Conservation (phyloP, 345 rosid species). For the Heritiera littoralis region DNA sequence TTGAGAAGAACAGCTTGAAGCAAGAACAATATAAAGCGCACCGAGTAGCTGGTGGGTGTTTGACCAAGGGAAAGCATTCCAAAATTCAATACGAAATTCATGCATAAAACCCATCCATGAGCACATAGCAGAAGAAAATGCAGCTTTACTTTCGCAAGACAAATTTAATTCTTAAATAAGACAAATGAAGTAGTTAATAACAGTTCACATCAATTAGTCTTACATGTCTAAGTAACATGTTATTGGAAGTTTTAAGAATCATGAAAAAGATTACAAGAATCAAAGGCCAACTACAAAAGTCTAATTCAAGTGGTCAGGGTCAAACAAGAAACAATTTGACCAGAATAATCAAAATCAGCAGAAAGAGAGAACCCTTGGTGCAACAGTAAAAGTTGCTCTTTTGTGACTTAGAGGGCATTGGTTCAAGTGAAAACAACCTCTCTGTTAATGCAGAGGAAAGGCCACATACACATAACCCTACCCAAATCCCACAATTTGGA, state of each 20-base stretch:
- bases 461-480: too few relatives aligned
- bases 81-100: not conserved
- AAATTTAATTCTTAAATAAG: too few relatives aligned
- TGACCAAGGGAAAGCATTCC: not conserved
- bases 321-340: not conserved
- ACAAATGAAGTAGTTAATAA: not conserved
- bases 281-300: not conserved
- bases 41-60: not conserved
- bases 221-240: not conserved
- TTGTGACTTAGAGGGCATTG: too few relatives aligned
- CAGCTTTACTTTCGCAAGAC: not conserved
- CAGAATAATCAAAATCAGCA: not conserved
- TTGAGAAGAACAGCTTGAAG: not conserved
- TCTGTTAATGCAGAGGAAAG: too few relatives aligned
- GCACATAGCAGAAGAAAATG: not conserved
- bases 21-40: not conserved
- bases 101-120: not conserved
- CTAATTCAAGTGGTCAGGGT: not conserved
- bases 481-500: too few relatives aligned
- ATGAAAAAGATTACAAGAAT: not conserved
- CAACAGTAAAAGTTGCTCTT: too few relatives aligned
- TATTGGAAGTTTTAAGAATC: slow-evolving; percentile 2
- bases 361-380: too few relatives aligned
- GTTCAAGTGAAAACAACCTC: too few relatives aligned
- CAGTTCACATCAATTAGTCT: not conserved